phyloP scores from a whole-genome alignment of 164 flowering plant genomes.

The Umbilicus rupestris region DNA sequence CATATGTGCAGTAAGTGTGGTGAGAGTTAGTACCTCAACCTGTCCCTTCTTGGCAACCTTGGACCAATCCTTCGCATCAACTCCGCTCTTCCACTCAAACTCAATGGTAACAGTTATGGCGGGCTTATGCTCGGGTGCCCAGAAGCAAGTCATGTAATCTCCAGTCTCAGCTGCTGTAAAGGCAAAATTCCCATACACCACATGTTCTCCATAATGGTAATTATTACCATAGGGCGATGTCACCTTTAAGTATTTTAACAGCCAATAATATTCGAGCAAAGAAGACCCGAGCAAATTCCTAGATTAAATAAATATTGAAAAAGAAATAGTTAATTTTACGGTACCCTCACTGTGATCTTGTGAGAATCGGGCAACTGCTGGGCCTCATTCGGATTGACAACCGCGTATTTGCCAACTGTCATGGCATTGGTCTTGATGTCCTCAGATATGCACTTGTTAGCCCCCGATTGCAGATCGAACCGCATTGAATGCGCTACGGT shows the following conservation, averaged over 20 bases:
- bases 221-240: conserved; percentile 40
- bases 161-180: conserved; percentile 48
- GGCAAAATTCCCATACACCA: conserved; percentile 49
- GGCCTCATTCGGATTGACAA: conserved; percentile 39
- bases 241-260: conserved; percentile 25
- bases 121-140: conserved; percentile 34
- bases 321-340: neutral
- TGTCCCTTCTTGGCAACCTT: conserved; percentile 55
- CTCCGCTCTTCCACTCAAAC: conserved; percentile 74
- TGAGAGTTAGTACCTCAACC: conserved; percentile 36
- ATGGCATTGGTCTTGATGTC: conserved; percentile 54
- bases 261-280: too few species aligned
- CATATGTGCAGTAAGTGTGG: too few species aligned
- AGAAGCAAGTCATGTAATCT: conserved; percentile 55
- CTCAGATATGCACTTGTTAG: conserved; percentile 64
- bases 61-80: conserved; percentile 66
- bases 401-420: conserved; percentile 56
- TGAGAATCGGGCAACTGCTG: conserved; percentile 48
- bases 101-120: conserved; percentile 29
- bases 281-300: too few species aligned
- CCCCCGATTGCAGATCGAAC: conserved; percentile 54
- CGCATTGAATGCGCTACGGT: conserved; percentile 28
- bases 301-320: neutral
- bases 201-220: conserved; percentile 37
- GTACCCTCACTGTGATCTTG: conserved; percentile 33